Base-by-base conservation (phyloP, 2,329 filamentous ascomycete species). In the Zymoseptoria passerinii region DNA sequence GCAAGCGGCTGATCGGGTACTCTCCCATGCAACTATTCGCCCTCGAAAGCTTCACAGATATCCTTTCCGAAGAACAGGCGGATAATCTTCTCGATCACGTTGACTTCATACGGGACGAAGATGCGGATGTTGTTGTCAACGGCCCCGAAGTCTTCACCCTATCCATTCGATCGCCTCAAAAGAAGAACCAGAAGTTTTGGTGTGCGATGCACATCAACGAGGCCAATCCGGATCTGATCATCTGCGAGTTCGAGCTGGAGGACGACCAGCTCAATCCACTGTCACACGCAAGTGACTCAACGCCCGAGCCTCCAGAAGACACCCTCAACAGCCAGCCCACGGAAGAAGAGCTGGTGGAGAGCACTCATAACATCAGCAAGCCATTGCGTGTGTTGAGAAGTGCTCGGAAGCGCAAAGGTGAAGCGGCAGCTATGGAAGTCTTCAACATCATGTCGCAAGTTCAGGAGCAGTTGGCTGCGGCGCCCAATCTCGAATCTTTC, bases 401-500 rank as follows among this genome's bases (percentile, higher is more conserved):
- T 68, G 88, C 89, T 0, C 82, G 89, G 8, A 89, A 89, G 67
- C 80, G 86, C 53, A 83, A 84, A 64, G 89, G 88, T 5, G 89
- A 94, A 68, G 88, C 89, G 51, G 87, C 87, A 4, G 88, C 88
- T 0, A 94, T 94, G 85, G 88, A 95, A 66, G 88, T 94, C 1
- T 95, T 95, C 73, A 91, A 90, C 72, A 91, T 95, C 63, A 89
- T 95, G 83, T 90, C 88, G 1, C 91, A 96, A 70, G 87, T 96
- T 0, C 90, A 95, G 70, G 90, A 95, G 66, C 91, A 95, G 71
- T 77, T 96, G 10, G 83, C 88, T 4, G 82, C 84, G 27, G 89
- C 90, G 1, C 78, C 84, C 0, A 86, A 81, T 60, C 76, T 95
- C 0, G 85, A 90, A 0, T 78, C 73, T 0, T 90, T 96, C 59